Conservation (phyloP, 306 rosid genomes). For the Lagenaria siceraria region DNA sequence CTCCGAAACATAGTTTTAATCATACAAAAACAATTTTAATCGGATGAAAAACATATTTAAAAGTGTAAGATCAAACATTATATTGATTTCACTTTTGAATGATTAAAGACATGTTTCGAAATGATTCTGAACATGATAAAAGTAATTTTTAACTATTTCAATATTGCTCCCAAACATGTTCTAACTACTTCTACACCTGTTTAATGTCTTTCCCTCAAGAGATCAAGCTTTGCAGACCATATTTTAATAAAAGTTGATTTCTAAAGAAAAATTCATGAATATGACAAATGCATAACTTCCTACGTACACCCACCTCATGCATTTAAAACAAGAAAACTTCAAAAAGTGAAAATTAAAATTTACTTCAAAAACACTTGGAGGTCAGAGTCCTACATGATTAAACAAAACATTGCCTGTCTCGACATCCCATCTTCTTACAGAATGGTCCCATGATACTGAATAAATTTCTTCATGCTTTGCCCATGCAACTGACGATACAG, state of each 20-base stretch:
- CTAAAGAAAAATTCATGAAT: too few relatives aligned
- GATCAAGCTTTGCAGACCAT: background rate
- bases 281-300: background rate
- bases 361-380: background rate
- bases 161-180: too few relatives aligned
- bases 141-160: too few relatives aligned
- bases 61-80: too few relatives aligned
- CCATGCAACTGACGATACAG: slow-evolving; percentile 79
- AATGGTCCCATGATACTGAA: slow-evolving; percentile 95
- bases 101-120: too few relatives aligned
- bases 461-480: slow-evolving; percentile 51
- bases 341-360: background rate
- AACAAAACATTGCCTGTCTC: slow-evolving; percentile 56
- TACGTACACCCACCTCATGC: background rate
- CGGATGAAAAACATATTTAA: too few relatives aligned
- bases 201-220: too few relatives aligned
- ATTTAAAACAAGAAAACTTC: background rate
- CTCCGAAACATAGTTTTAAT: too few relatives aligned
- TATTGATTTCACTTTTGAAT: too few relatives aligned
- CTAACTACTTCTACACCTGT: background rate
- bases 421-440: slow-evolving; percentile 73
- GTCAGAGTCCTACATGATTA: slow-evolving; percentile 17
- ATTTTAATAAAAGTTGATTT: background rate
- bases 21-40: too few relatives aligned
- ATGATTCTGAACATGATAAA: too few relatives aligned